phyloP scores from a whole-genome alignment of 352 stramenopile species.

The Globisporangium yorkense region DNA sequence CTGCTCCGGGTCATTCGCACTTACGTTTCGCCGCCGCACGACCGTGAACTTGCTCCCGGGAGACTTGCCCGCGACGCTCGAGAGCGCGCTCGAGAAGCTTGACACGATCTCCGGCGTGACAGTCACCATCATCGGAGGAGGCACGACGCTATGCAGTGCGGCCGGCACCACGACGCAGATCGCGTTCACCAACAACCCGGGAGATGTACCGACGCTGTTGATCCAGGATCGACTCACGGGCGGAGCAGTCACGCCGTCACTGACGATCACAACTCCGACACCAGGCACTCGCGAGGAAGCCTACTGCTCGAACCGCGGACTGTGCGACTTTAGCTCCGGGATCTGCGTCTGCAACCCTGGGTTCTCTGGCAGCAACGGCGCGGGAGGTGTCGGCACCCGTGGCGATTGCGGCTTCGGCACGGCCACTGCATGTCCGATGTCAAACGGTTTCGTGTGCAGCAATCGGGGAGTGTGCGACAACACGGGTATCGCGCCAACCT shows the following conservation, averaged over 20 bases:
- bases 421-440: conserved; percentile 30
- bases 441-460: conserved; percentile 31
- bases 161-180: conserved; percentile 41
- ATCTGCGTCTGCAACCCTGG: conserved; percentile 62
- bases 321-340: conserved; percentile 51
- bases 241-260: conserved; percentile 4
- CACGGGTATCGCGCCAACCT: conserved; percentile 24
- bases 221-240: conserved; percentile 39
- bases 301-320: conserved; percentile 84
- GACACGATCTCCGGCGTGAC: conserved; percentile 49
- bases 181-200: conserved; percentile 68
- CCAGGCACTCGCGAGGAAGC: conserved; percentile 44
- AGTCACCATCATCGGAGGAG: conserved; percentile 17
- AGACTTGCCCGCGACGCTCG: conserved; percentile 26
- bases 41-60: conserved; percentile 44
- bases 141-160: conserved; percentile 27
- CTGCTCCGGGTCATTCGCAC: conserved; percentile 48
- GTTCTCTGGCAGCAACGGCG: conserved; percentile 58
- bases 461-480: conserved; percentile 33
- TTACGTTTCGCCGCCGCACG: conserved; percentile 58
- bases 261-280: conserved; percentile 14
- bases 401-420: conserved; percentile 45
- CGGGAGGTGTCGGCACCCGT: conserved; percentile 21
- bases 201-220: conserved; percentile 42
- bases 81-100: conserved; percentile 49